phyloP scores from a whole-genome alignment of 495 filamentous ascomycete species.

The Penicillium herquei region DNA sequence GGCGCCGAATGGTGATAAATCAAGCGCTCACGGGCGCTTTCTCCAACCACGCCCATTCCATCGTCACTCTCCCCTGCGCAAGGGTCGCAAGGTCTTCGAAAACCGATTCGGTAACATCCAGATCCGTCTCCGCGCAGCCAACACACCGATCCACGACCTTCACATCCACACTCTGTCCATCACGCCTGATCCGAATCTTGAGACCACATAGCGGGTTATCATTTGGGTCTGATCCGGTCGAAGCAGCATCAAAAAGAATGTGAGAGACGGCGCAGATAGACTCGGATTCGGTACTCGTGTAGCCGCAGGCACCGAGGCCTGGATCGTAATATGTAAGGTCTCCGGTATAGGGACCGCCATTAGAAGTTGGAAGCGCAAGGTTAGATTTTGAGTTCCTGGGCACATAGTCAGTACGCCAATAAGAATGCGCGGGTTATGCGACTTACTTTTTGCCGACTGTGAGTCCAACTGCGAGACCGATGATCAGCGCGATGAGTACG shows the following conservation, averaged over 20 bases:
- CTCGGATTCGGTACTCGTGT: slow-evolving; percentile 49
- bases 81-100: slow-evolving; percentile 60
- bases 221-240: slow-evolving; percentile 60
- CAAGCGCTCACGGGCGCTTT: slow-evolving; percentile 19
- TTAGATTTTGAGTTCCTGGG: slow-evolving; percentile 25
- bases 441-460: slow-evolving; percentile 25
- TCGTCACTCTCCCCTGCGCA: slow-evolving; percentile 54
- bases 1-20: not conserved
- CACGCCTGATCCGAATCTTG: slow-evolving; percentile 56
- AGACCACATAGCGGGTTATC: slow-evolving; percentile 67
- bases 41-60: slow-evolving; percentile 69
- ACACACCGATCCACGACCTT: slow-evolving; percentile 74
- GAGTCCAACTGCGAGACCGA: slow-evolving; percentile 56
- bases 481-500: slow-evolving; percentile 48
- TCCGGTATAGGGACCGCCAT: slow-evolving; percentile 53
- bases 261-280: slow-evolving; percentile 66
- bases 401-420: not conserved
- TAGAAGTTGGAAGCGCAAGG: slow-evolving; percentile 56
- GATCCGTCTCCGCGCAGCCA: slow-evolving; percentile 60
- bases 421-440: not conserved
- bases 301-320: slow-evolving; percentile 70
- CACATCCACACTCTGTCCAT: slow-evolving; percentile 59
- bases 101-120: slow-evolving; percentile 62
- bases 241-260: slow-evolving; percentile 62
- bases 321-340: slow-evolving; percentile 72